A percentile compares a stretch with the other conserved stretches of the same genome.
Conservation (phyloP, 2,329 filamentous ascomycete species). For the Ophiostoma sp. region DNA sequence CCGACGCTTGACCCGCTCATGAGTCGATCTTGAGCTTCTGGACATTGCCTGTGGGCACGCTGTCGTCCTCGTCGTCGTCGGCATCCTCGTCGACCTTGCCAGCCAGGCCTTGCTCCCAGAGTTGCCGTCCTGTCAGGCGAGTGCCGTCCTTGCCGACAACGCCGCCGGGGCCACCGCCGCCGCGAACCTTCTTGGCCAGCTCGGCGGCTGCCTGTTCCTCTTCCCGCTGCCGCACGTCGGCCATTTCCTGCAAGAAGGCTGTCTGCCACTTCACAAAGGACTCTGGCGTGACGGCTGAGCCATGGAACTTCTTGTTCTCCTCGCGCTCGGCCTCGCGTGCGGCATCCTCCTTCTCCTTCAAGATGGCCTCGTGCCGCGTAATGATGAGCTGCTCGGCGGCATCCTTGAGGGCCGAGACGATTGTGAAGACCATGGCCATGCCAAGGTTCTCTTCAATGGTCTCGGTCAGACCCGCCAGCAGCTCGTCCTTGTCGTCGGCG, state of each 20-base stretch:
- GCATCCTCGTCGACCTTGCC: slow-evolving; percentile 63
- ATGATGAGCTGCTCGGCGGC: slow-evolving; percentile 77
- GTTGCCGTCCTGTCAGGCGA: slow-evolving; percentile 65
- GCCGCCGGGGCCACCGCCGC: slow-evolving; percentile 15
- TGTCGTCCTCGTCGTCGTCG: slow-evolving; percentile 56
- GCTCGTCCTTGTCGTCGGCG: slow-evolving; percentile 66
- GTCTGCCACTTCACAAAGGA: slow-evolving; percentile 79
- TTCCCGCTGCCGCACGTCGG: slow-evolving; percentile 60
- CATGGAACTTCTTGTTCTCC: slow-evolving; percentile 96
- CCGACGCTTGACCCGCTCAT: neutral
- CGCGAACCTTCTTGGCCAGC: slow-evolving; percentile 55
- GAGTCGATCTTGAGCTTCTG: slow-evolving; percentile 66
- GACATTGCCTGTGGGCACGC: slow-evolving; percentile 53
- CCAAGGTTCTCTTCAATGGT: slow-evolving; percentile 88
- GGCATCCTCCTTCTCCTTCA: slow-evolving; percentile 52
- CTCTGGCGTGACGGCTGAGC: slow-evolving; percentile 80
- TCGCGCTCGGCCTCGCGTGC: slow-evolving; percentile 65
- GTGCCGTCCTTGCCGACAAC: slow-evolving; percentile 69
- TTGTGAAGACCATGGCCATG: slow-evolving; percentile 95
- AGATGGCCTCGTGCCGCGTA: slow-evolving; percentile 62
- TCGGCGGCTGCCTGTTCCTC: slow-evolving; percentile 78
- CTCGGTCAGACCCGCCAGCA: slow-evolving; percentile 65
- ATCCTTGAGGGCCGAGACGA: slow-evolving; percentile 84
- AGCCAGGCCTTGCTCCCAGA: slow-evolving; percentile 71
- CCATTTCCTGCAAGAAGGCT: slow-evolving; percentile 72